Evolutionary conservation across 805 yeast species (phyloP), one percentile per base, ranked within the genome.

Genomic region (Ogataea pilisensis): DNA sequence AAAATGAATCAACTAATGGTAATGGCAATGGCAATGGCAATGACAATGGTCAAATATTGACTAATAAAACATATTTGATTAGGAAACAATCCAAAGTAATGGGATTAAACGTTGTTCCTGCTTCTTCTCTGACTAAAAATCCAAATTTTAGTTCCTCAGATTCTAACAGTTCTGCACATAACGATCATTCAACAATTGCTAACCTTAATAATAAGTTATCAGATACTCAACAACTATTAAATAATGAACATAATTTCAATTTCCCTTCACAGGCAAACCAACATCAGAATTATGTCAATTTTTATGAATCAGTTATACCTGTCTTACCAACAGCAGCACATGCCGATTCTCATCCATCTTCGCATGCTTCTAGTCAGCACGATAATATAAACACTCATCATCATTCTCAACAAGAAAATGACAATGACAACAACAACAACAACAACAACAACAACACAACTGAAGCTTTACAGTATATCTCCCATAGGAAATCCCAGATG

Each of bases 291-390:
- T 54, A 50, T 42, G 42, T 52, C 14, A 43, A 48, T 26, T 62
- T 46, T 35, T 61, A 61, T 37, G 64, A 60, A 35, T 57, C 65
- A 1, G 58, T 60, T 27, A 57, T 62, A 19, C 67, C 67, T 8
- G 49, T 59, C 11, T 46, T 61, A 7, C 63, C 62, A 16, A n/a
- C n/a, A n/a, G n/a, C n/a, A n/a, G n/a, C n/a, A n/a, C n/a, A n/a
- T n/a, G n/a, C n/a, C n/a, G n/a, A n/a, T n/a, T 5, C 8, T 16
- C 31, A n/a, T 11, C 8, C 5, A 29, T 6, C 18, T 7, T 13
- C 11, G 11, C 26, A 24, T 8, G 11, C 7, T 24, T 24, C 26
- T 24, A 8, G 9, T 8, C 11, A 8, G 11, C 26, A 24, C 11
- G 26, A 8, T 24, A 24, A 27, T 9, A 27, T 22, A 7, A 22